Evolutionary conservation across 768 basidiomycete genomes (phyloP), one percentile per base, ranked within the genome.

Genomic region (Tephrocybe sp.): DNA sequence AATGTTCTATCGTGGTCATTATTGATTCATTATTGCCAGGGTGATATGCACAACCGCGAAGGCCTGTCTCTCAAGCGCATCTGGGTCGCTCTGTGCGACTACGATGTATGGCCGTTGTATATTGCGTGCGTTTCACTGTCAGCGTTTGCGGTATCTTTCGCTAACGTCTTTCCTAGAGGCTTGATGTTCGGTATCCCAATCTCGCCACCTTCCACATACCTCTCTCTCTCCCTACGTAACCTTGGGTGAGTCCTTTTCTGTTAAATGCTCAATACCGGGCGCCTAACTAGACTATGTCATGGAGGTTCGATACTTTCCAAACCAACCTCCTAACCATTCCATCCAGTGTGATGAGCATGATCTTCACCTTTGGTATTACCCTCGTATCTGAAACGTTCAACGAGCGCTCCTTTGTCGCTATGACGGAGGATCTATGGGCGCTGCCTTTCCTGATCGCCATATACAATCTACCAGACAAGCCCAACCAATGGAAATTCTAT

Each of bases 41-140:
- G 78, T 1, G 82, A 83, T 51, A 84, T 87, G 85, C 84, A 85
- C 65, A 87, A 87, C 53, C 78, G 85, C 36, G 77, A 87, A 64
- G 82, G 77, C 0, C 59, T 87, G 11, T 70, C 76, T 0, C 33
- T 73, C 5, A 72, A 68, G 56, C 69, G 76, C 5, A 61, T 85
- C 3, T 84, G 79, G 77, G 66, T 63, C 5, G 79, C 82, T 0
- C 44, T 83, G 6, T 74, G 72, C 33, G 84, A 87, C 60, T 85
- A 78, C 49, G 83, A 84, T 58, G 63, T 85, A 8, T 86, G 84
- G 83, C 84, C 84, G 0, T 40, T 86, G 16, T 87, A 87, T 60
- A 70, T 82, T 23, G 64, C 83, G 73, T 77, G 48, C 39, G 66
- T 26, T n/a, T 4, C 26, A 26, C 26, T 26, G 26, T 62, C 22